Conservation (phyloP, 1,284 basidiomycete genomes). For the Prillingera fragicola region DNA sequence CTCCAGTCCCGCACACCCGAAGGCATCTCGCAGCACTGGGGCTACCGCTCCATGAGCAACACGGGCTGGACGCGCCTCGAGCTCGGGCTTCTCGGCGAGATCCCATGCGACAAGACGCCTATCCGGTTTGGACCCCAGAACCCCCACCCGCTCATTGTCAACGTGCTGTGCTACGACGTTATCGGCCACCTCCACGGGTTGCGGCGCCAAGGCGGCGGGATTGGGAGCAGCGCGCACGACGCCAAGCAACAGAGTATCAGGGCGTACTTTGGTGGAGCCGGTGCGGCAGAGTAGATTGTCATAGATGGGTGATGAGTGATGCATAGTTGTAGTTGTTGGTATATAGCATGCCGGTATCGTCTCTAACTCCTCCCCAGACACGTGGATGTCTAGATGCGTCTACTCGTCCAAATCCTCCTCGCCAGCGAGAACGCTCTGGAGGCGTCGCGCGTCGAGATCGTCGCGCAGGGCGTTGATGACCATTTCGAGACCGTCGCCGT, state of each 20-base stretch:
- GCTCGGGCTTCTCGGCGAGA: constrained; percentile 42
- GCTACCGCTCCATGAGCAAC: constrained; percentile 49
- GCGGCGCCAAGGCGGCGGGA: constrained; percentile 65
- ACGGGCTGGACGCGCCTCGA: constrained; percentile 52
- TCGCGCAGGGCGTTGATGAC: constrained; percentile 58
- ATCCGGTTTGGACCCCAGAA: not conserved
- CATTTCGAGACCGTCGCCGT: constrained; percentile 63
- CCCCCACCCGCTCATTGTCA: constrained; percentile 22
- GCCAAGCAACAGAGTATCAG: no score
- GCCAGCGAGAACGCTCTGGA: constrained; percentile 61
- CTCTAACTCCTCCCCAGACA: no score
- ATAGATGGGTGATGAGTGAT: no score
- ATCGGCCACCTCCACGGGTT: constrained; percentile 47
- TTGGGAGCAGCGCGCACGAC: no score
- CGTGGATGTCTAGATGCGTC: no score
- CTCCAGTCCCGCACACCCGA: constrained; percentile 40
- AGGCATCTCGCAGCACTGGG: constrained; percentile 40
- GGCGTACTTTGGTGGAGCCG: no score
- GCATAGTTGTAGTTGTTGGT: no score
- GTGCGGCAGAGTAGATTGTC: no score
- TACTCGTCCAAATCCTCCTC: constrained; percentile 46
- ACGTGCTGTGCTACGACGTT: constrained; percentile 42
- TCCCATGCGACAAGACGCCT: not conserved
- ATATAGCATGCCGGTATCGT: no score
- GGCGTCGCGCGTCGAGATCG: constrained; percentile 59